A percentile compares a stretch with the other conserved stretches of the same genome.
phyloP scores from a whole-genome alignment of 1,284 basidiomycete genomes.

The Neotropicomus parvogracilis region DNA sequence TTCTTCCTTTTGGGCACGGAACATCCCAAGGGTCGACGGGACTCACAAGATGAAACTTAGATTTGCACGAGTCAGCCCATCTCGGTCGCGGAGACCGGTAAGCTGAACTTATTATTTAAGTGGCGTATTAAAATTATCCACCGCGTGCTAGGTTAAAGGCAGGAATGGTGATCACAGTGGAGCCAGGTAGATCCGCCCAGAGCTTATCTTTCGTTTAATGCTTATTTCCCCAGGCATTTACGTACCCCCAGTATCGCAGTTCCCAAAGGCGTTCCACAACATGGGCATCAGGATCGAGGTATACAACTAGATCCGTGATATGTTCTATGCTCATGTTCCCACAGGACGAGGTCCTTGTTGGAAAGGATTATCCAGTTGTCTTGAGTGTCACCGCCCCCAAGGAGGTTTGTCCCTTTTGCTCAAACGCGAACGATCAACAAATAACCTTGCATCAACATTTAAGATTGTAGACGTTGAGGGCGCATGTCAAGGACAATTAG shows the following conservation, averaged over 20 bases:
- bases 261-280: constrained; percentile 84
- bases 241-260: constrained; percentile 73
- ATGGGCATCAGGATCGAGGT: constrained; percentile 89
- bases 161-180: constrained; percentile 88
- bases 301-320: constrained; percentile 14
- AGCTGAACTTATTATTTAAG: constrained; percentile 18
- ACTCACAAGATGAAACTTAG: constrained; percentile 38
- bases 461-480: constrained; percentile 83
- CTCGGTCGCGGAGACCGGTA: constrained; percentile 44
- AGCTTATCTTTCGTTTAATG: not conserved
- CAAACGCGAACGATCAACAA: constrained; percentile 1
- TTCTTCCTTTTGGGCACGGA: not conserved
- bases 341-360: constrained; percentile 83
- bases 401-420: constrained; percentile 52
- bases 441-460: constrained; percentile 3
- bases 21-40: constrained; percentile 12
- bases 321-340: constrained; percentile 11
- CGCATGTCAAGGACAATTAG: constrained; percentile 75
- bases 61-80: constrained; percentile 73
- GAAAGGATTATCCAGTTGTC: constrained; percentile 62
- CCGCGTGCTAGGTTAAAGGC: constrained; percentile 47
- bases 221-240: constrained; percentile 56
- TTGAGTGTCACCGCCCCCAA: constrained; percentile 82
- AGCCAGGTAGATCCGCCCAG: constrained; percentile 52
- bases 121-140: constrained; percentile 5